Evolutionary conservation across 140 eudicot species (phyloP), one percentile per base, ranked within the genome.

Genomic region (Bidens hawaiensis): DNA sequence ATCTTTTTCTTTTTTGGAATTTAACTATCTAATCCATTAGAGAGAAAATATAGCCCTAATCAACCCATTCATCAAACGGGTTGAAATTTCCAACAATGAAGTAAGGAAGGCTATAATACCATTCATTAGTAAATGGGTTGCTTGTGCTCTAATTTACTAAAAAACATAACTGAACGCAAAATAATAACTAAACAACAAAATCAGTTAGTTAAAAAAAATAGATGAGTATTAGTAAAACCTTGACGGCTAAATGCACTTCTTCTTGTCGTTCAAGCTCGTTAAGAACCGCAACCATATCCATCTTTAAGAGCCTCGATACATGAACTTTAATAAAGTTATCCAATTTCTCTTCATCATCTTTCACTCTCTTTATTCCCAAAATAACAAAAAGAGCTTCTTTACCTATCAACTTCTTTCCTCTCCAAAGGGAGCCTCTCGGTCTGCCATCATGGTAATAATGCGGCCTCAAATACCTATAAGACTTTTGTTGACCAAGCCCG

Each of bases 361-460:
- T 84, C 31, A 84, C 77, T 63, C 96, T 81, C 38, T 84, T 90
- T 51, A 90, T 30, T 0, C 96, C 96, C 75, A 62, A 18, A 9
- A 87, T 75, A 19, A 84, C 94, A 76, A 84, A 86, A 12, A 90
- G 79, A 9, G 96, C 97, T 62, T 87, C 97, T 76, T 90, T 90
- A n/a, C 97, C 97, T 31, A 90, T 69, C 70, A 81, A 28, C 33
- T 90, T 90, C 88, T 84, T 90, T 36, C 97, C 94, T 64, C 90
- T 84, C 97, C 97, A 90, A 13, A 90, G 81, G 4, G 97, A 77
- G 10, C 97, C 97, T 73, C 97, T 83, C 3, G 97, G 97, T 36
- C 97, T 83, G 3, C 97, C 95, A 68, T 90, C 97, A 45, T 86
- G 94, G 69, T 81, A 86, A 62, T 2, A 12, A 7, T 67, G 74